Conservation (phyloP, 2,329 filamentous ascomycete genomes). For the Hyphodiscus sp. region DNA sequence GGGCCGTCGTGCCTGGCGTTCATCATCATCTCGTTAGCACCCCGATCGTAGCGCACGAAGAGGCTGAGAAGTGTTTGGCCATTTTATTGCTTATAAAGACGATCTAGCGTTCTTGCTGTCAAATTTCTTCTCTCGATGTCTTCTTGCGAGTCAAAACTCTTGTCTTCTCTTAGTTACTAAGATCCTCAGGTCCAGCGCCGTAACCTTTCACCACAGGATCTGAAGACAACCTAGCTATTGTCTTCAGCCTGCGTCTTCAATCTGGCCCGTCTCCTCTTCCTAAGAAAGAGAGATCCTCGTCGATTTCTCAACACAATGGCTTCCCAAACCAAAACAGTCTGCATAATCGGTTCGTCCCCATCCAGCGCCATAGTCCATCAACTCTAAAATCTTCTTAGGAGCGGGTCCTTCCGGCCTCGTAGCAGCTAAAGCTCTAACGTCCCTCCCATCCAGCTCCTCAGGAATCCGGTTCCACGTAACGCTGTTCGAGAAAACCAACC, state of each 20-base stretch:
- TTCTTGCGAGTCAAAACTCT: not conserved
- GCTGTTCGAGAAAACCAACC: slow-evolving; percentile 59
- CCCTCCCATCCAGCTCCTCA: slow-evolving; percentile 40
- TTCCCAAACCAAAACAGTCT: slow-evolving; percentile 19
- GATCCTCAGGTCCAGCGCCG: not conserved
- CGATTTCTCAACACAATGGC: not conserved
- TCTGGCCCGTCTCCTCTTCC: not conserved
- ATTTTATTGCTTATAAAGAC: not conserved
- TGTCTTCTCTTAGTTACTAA: not conserved
- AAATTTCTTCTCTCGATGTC: not conserved
- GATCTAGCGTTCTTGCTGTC: not conserved
- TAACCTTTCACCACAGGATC: not conserved
- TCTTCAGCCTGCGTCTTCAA: not conserved
- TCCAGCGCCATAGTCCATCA: not conserved
- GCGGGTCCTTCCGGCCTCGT: slow-evolving; percentile 64
- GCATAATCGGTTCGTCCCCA: slow-evolving; percentile 21
- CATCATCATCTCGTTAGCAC: not conserved
- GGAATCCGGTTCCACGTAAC: slow-evolving; percentile 56
- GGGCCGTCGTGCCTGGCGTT: no score
- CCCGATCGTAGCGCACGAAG: not conserved
- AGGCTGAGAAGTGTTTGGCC: not conserved
- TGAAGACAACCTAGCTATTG: not conserved
- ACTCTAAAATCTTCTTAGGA: slow-evolving; percentile 37
- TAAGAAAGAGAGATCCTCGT: not conserved
- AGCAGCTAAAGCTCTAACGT: slow-evolving; percentile 65